Evolutionary conservation across 2,329 filamentous ascomycete genomes (phyloP), one percentile per base, ranked within the genome.

Genomic region (Leptographium galeiforme): DNA sequence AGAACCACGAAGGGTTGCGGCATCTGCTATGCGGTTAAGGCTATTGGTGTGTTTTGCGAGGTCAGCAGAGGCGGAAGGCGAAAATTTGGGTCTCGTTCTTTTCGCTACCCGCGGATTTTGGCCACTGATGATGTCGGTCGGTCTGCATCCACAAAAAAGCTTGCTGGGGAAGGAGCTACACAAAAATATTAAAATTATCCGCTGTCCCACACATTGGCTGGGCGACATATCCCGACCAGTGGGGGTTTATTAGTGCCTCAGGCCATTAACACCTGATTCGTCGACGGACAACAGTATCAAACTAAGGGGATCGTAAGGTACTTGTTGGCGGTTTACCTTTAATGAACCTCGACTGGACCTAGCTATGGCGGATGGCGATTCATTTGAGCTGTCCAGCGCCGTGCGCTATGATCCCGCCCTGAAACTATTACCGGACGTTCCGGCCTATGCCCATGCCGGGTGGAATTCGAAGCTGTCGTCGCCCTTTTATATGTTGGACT

Each of bases 401-500:
- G 71, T 89, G 54, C 82, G 87, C 52, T 88, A 84, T 64, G 87
- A 91, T 59, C 74, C 77, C 16, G 63, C 64, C 2, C 75, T 91
- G 40, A 62, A 70, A 8, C 58, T 67, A 8, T 66, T 73, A 39
- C 67, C 70, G 11, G 55, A 61, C 56, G 66, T 67, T 53, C 60
- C 62, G 38, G 65, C 64, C 1, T 63, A 71, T 36, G 56, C 61
- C 36, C 62, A 73, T 56, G 66, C 71, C 43, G 77, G 72, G 18
- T 83, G 74, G 69, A 82, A 81, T 61, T 72, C 70, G 60, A 58
- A 62, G 32, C 67, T 71, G 32, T 63, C 70, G 8, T 86, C 81
- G 10, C 78, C 83, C 0, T 82, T 88, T 60, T 94, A 94, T 66
- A 88, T 94, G 75, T 76, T 93, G 16, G 74, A 81, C 55, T 83